phyloP scores from a whole-genome alignment of 2,329 filamentous ascomycete species.

The Colletotrichum brevisporum region DNA sequence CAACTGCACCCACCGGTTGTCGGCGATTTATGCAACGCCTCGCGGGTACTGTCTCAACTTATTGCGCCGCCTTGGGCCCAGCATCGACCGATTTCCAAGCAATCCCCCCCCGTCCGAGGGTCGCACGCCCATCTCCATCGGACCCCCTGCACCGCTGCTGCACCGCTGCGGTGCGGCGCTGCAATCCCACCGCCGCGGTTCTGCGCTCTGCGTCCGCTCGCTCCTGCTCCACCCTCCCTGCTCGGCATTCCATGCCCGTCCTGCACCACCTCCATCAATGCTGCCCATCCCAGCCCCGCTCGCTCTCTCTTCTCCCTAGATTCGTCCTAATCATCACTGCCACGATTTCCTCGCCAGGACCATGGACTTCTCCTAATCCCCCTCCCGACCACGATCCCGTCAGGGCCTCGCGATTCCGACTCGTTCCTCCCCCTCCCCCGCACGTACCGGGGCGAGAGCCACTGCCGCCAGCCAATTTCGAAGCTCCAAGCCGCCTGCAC shows the following conservation, averaged over 20 bases:
- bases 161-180: slow-evolving; percentile 40
- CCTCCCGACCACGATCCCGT: slow-evolving; percentile 33
- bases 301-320: slow-evolving; percentile 13
- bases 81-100: slow-evolving; percentile 40
- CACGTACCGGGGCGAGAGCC: slow-evolving; percentile 32
- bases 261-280: slow-evolving; percentile 27
- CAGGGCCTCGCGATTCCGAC: slow-evolving; percentile 40
- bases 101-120: slow-evolving; percentile 35
- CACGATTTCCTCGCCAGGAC: slow-evolving; percentile 12
- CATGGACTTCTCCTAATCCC: slow-evolving; percentile 37
- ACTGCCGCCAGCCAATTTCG: slow-evolving; percentile 30
- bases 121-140: slow-evolving; percentile 16
- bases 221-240: slow-evolving; percentile 37
- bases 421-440: slow-evolving; percentile 35
- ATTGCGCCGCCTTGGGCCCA: slow-evolving; percentile 1
- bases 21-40: slow-evolving; percentile 17
- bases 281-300: too few species aligned
- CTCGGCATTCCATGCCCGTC: slow-evolving; percentile 25
- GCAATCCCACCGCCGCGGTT: slow-evolving; percentile 8
- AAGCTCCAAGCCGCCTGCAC: slow-evolving; percentile 15
- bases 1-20: not conserved
- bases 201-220: slow-evolving; percentile 28
- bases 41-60: slow-evolving; percentile 26
- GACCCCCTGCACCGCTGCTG: slow-evolving; percentile 17
- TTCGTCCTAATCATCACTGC: slow-evolving; percentile 12